These are phyloP conservation scores for Gynochthodes officinalis DNA, from an alignment of 257 asterid genomes.

Conservation along the genomic window DNA sequence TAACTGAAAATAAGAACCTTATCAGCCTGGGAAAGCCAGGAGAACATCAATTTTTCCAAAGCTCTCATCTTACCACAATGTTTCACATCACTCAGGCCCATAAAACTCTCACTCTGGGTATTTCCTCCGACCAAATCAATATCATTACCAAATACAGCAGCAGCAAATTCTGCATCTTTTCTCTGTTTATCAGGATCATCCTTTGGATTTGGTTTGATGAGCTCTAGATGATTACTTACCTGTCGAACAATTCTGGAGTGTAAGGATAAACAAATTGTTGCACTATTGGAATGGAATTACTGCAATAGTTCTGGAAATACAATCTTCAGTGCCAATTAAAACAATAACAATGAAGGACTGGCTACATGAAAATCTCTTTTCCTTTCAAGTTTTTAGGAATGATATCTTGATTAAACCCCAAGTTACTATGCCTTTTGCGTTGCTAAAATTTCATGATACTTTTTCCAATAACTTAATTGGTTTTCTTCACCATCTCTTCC, in stretches of 20 bases:
- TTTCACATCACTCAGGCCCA: conserved; percentile 83
- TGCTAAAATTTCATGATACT: no score
- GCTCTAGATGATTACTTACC: conserved; percentile 97
- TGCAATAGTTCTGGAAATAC: no score
- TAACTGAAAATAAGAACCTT: conserved; percentile 95
- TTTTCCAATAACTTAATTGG: no score
- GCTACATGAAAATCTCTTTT: no score
- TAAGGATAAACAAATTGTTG: conserved; percentile 17
- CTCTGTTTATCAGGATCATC: conserved; percentile 81
- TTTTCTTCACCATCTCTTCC: no score
- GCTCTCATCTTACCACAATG: conserved; percentile 98
- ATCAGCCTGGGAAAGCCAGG: conserved; percentile 80
- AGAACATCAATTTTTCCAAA: conserved; percentile 68
- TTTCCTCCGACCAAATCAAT: conserved; percentile 72
- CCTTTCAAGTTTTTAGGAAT: no score
- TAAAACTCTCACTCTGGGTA: conserved; percentile 65
- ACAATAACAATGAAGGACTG: no score
- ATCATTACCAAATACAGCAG: conserved; percentile 67
- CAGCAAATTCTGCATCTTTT: conserved; percentile 77
- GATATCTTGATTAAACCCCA: no score
- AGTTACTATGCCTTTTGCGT: no score
- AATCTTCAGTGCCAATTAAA: no score
- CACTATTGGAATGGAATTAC: no score
- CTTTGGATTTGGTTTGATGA: conserved; percentile 83
- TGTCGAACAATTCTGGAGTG: conserved; percentile 22